Base-by-base conservation (phyloP, 1,284 basidiomycete species). In the Fomitopsis pinicola region DNA sequence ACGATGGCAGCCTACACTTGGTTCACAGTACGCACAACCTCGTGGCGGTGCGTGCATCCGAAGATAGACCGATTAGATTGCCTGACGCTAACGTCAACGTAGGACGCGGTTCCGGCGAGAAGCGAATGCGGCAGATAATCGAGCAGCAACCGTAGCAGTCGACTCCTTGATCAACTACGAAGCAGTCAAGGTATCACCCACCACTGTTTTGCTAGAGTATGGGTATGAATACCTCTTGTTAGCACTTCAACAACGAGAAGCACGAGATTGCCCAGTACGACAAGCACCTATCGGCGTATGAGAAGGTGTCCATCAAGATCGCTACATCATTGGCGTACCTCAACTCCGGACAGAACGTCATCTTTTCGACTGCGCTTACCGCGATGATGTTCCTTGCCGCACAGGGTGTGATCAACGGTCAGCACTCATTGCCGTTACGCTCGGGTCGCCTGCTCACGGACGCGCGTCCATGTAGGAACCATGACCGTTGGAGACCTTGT, bases 401-500 rank as follows among this genome's bases (percentile, higher is more conserved):
- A 0, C 94, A 98, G 72, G 96, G 96, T 0, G 90, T 99, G 5
- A 77, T 95, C 52, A 91, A 95, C 67, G 95, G 95, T 92, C 55
- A 61, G 77, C n/a, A 2, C 42, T 52, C 38, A 50, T 17, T 54
- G 40, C 52, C 53, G 45, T 42, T 12, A 8, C 30, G 30, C 17
- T 14, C 17, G 26, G 19, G 46, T 40, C 5, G 9, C 17, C 52
- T 35, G 12, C 10, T 17, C 50, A 8, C 19, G 26, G 45, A 55
- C 8, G 36, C 19, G 28, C 28, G 48, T 52, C 15, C 3, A 8
- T 10, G 10, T 63, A 94, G 95, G 96, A 12, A 95, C 93, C 0
- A 98, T 99, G 97, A 98, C 96, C 1, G 85, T 99, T 28, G 97
- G 97, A 10, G 97, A 99, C 72, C 83, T 99, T 22, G 97, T 99